These are phyloP conservation scores for Boletus sensibilis DNA, from an alignment of 768 basidiomycete genomes.

Conservation along the genomic window DNA sequence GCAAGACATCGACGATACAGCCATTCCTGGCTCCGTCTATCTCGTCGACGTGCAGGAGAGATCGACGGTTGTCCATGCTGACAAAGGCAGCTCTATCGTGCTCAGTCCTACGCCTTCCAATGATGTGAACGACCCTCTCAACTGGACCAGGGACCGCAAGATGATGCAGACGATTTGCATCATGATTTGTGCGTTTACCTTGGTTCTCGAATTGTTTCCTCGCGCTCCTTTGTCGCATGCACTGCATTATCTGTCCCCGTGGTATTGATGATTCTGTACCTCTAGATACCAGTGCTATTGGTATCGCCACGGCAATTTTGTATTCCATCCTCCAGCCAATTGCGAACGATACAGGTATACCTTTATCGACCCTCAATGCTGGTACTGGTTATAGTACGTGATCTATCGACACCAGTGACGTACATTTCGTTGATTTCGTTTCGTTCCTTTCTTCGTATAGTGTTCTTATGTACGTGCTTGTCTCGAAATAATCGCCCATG, in stretches of 20 bases:
- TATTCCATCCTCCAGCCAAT: slow-evolving; percentile 23
- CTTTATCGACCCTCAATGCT: slow-evolving; percentile 19
- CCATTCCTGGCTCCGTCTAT: slow-evolving; percentile 25
- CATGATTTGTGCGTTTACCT: slow-evolving; percentile 17
- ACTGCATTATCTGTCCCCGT: not conserved
- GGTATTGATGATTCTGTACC: not conserved
- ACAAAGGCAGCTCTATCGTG: slow-evolving; percentile 17
- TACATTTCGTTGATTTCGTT: not conserved
- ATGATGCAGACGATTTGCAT: slow-evolving; percentile 12
- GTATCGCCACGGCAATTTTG: slow-evolving; percentile 16
- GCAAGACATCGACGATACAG: slow-evolving; percentile 19
- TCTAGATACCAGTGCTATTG: slow-evolving; percentile 18
- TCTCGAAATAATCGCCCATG: not conserved
- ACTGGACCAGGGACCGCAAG: slow-evolving; percentile 20
- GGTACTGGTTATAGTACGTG: slow-evolving; percentile 20
- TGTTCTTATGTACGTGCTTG: slow-evolving; percentile 16
- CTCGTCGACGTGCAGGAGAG: slow-evolving; percentile 24
- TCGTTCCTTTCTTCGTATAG: not conserved
- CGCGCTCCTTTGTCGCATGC: not conserved
- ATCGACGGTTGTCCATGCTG: slow-evolving; percentile 11
- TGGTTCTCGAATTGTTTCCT: not conserved
- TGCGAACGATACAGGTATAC: slow-evolving; percentile 17
- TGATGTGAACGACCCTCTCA: slow-evolving; percentile 23
- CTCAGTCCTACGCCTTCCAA: slow-evolving; percentile 27
- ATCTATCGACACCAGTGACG: not conserved